Percentiles rank a stretch among this genome's conserved stretches.
phyloP scores from a whole-genome alignment of 2,329 filamentous ascomycete species.

The Coniella vitis region DNA sequence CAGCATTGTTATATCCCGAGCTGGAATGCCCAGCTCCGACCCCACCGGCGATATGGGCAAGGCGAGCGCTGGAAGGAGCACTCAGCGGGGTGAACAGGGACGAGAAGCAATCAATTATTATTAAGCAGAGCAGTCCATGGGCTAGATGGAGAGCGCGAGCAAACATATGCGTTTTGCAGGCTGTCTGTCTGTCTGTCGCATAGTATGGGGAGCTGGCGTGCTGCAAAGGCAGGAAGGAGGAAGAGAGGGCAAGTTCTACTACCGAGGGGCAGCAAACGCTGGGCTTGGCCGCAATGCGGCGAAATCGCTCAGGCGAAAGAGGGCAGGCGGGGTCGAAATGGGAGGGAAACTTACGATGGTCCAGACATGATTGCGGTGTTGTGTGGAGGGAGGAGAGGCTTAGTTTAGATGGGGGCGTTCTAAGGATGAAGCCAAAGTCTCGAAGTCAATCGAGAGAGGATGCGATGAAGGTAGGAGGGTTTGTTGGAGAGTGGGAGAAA shows the following conservation, averaged over 20 bases:
- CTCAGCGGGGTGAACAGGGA: constrained; percentile 27
- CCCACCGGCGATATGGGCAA: constrained; percentile 65
- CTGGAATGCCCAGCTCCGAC: constrained; percentile 32
- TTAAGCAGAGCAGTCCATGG: not conserved
- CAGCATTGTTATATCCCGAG: constrained; percentile 42
- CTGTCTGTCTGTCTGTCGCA: not conserved
- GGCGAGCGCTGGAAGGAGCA: constrained; percentile 56
- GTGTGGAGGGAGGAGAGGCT: constrained; percentile 21
- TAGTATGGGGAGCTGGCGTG: too few relatives aligned
- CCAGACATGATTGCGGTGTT: constrained; percentile 48
- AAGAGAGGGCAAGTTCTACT: not conserved
- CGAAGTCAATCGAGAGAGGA: constrained; percentile 9
- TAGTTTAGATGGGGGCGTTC: constrained; percentile 7
- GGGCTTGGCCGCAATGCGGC: constrained; percentile 16
- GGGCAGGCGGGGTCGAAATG: constrained; percentile 24
- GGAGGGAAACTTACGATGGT: constrained; percentile 53
- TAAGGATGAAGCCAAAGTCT: constrained; percentile 7
- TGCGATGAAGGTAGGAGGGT: constrained; percentile 4
- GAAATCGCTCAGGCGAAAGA: constrained; percentile 23
- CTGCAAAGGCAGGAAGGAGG: not conserved
- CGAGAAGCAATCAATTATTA: constrained; percentile 10
- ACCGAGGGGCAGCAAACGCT: constrained; percentile 15
- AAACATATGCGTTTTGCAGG: not conserved
- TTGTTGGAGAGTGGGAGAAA: constrained; percentile 8
- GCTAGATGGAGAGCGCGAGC: not conserved